Evolutionary conservation across 2,329 filamentous ascomycete genomes (phyloP), one percentile per base, ranked within the genome.

Genomic region (Botrytis galanthina): DNA sequence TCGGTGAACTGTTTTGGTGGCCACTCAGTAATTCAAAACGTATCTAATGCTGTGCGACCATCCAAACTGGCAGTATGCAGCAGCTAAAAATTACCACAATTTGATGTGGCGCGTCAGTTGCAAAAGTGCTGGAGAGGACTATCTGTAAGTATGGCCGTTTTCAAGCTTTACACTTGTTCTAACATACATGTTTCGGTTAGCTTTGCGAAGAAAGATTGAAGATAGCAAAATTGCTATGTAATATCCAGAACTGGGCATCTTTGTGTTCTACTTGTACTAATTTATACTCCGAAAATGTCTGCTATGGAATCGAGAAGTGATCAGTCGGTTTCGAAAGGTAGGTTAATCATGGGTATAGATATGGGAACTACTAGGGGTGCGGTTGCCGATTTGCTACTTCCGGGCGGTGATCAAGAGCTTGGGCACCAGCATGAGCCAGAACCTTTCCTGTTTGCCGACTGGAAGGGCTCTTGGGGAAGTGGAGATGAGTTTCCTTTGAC

Each of bases 321-420:
- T 35, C 32, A 22, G 35, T 61, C 59, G 59, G 20, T 20, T 37
- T 61, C 39, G n/a, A 66, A 66, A n/a, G n/a, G 37, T 22, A 70
- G 42, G 29, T 35, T 71, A 20, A 54, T 71, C 39, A 29, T 71
- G 35, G 39, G 57, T 3, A 51, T 71, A 37, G 69, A 71, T 42
- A 35, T 32, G 29, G 69, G 69, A 61, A 71, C 69, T 48, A 71
- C 69, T 18, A 42, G 69, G n/a, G 37, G 18, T 8, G 57, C 37
- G 16, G 39, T 63, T 37, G 69, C 69, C 26, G 48, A 54, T 54
- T 54, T 54, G 26, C 26, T 54, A 54, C 2, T 54, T n/a, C 48
- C 48, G 26, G 26, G 26, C 48, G 48, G 48, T 26, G 26, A 54
- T 54, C 48, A 54, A 54, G 12, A 54, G 48, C 48, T 54, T 54